Evolutionary conservation across 2,329 filamentous ascomycete species (phyloP).

Genomic region (Xylaria sp.): DNA sequence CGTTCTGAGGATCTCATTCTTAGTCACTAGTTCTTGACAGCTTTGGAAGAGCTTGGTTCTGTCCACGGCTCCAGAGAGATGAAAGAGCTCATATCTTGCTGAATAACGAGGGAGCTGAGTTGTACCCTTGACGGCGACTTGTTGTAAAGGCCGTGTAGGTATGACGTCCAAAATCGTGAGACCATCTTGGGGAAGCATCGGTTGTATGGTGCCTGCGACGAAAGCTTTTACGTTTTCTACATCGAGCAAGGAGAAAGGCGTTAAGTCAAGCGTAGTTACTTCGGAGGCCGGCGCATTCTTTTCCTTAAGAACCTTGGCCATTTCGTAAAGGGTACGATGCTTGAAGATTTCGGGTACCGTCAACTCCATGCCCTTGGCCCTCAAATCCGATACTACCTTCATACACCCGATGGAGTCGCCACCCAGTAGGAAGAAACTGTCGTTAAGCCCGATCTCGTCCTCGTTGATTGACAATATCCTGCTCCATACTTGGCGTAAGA

Average conservation of each 20-base stretch:
- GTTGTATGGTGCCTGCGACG: constrained; percentile 60
- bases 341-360: constrained; percentile 68
- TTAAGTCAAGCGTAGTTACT: constrained; percentile 45
- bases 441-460: constrained; percentile 62
- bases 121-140: constrained; percentile 68
- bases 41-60: constrained; percentile 59
- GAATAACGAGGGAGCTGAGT: constrained; percentile 69
- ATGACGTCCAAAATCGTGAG: constrained; percentile 67
- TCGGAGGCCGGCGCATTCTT: constrained; percentile 34
- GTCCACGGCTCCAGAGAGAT: constrained; percentile 65
- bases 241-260: constrained; percentile 64
- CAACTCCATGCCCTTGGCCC: constrained; percentile 59
- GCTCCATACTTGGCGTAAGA: constrained; percentile 61
- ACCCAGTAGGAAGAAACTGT: constrained; percentile 70
- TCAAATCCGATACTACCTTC: constrained; percentile 67
- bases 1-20: constrained; percentile 73
- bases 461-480: constrained; percentile 57
- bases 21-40: constrained; percentile 66
- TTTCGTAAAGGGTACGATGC: constrained; percentile 60
- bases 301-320: constrained; percentile 62
- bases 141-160: constrained; percentile 68
- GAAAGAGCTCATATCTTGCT: constrained; percentile 72
- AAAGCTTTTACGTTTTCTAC: constrained; percentile 56
- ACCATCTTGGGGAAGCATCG: constrained; percentile 61
- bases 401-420: constrained; percentile 71